Evolutionary conservation across 768 basidiomycete genomes (phyloP).

Genomic region (Dendrothele bispora): DNA sequence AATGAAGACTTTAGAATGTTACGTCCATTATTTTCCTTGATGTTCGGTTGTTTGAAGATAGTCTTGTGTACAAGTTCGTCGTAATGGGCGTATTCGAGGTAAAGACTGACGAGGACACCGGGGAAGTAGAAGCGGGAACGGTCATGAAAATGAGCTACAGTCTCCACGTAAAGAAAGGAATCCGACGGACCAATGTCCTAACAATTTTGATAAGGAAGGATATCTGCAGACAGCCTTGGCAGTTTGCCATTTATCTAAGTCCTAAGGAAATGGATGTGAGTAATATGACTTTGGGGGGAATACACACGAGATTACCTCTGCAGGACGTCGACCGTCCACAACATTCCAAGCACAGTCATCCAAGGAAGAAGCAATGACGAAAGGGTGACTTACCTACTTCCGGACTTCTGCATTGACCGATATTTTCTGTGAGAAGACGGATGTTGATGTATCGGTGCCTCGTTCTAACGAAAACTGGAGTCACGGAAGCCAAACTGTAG

Average conservation of each 20-base stretch:
- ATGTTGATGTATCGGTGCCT: too few species aligned
- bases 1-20: conserved; percentile 78
- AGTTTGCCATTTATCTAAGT: conserved; percentile 84
- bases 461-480: too few species aligned
- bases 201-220: conserved; percentile 67
- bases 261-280: too few species aligned
- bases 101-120: conserved; percentile 89
- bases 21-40: conserved; percentile 41
- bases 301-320: conserved; percentile 62
- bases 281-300: too few species aligned
- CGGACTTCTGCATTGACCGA: too few species aligned
- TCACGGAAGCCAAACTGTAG: too few species aligned
- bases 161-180: neutral
- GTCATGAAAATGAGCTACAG: too few species aligned
- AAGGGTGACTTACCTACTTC: too few species aligned
- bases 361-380: too few species aligned
- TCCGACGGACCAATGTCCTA: conserved; percentile 1
- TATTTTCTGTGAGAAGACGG: too few species aligned
- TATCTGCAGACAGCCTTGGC: conserved; percentile 63
- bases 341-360: conserved; percentile 99
- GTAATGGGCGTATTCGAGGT: conserved; percentile 83
- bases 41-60: conserved; percentile 60
- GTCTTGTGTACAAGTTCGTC: conserved; percentile 72
- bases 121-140: conserved; percentile 87
- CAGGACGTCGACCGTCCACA: conserved; percentile 75